Evolutionary conservation across 2,329 filamentous ascomycete species (phyloP), one percentile per base, ranked within the genome.

Genomic region (Cladophialophora carrionii): DNA sequence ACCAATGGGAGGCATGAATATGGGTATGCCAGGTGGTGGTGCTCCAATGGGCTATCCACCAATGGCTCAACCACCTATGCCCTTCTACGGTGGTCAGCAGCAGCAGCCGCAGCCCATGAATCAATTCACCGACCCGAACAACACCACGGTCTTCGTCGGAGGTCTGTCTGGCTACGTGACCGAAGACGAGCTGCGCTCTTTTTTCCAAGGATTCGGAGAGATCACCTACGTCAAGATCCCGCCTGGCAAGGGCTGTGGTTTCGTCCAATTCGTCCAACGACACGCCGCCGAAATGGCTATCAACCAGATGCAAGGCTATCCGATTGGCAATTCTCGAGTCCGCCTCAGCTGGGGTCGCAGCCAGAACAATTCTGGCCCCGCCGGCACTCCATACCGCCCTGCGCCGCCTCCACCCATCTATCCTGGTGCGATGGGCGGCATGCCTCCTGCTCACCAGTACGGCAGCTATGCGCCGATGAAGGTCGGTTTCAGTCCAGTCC

Each of bases 161-260:
- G 95, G 95, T 61, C 87, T 99, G 4, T 97, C 93, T 43, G 95
- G 95, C 71, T 99, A 99, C 75, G 95, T 99, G 68, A 99, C 95
- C 55, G 95, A 99, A 83, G 95, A 99, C 74, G 95, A 99, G 84
- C 89, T 99, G n/a, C 92, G 95, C 69, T 97, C 93, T 0, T 99
- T 99, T 86, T 99, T 99, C 89, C 95, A 99, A 80, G 95, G 95
- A 73, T 99, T 99, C 71, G 95, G 95, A 67, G 95, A 99, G 78
- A 99, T 99, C 76, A 99, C 95, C 74, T 99, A 99, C 78, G 95
- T 99, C 83, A 99, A 99, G 88, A 99, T 99, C 65, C 95, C 95
- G 61, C 94, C 95, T 70, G 95, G 95, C 82, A 99, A 99, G 87
- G 95, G 95, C 72, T 99, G 95, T 76, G 95, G 95, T 64, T 99